Conservation (phyloP, 768 basidiomycete genomes). For the Hebeloma cylindrosporum region DNA sequence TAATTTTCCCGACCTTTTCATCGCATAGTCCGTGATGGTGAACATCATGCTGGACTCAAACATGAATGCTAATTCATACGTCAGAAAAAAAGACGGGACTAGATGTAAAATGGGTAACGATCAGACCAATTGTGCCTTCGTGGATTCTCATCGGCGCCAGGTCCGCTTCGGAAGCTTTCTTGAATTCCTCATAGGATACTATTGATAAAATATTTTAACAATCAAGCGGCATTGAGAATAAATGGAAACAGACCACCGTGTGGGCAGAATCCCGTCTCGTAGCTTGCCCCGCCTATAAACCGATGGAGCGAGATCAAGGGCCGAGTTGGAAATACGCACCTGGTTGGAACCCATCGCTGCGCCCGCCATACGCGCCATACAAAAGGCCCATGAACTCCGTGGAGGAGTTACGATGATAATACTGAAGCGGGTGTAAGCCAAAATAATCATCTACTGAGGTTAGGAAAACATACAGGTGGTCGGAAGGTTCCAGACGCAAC, state of each 20-base stretch:
- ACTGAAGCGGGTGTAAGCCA: conserved; percentile 32
- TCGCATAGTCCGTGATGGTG: conserved; percentile 63
- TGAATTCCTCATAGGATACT: conserved; percentile 64
- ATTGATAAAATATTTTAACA: neutral
- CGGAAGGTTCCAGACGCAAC: conserved; percentile 59
- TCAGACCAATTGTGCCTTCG: conserved; percentile 53
- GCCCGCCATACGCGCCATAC: conserved; percentile 62
- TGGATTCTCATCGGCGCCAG: conserved; percentile 50
- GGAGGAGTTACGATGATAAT: conserved; percentile 63
- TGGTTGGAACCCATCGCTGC: conserved; percentile 61
- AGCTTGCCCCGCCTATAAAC: conserved; percentile 50
- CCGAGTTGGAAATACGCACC: conserved; percentile 29
- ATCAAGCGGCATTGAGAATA: neutral
- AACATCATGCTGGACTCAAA: conserved; percentile 64
- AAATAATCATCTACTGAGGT: neutral
- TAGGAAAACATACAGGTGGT: conserved; percentile 45
- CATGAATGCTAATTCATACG: conserved; percentile 49
- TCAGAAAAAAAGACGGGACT: neutral
- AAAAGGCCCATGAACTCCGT: conserved; percentile 67
- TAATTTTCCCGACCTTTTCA: conserved; percentile 56
- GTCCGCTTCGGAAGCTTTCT: conserved; percentile 53
- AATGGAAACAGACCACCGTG: conserved; percentile 48
- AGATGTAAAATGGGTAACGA: neutral
- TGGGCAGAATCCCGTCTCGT: conserved; percentile 63
- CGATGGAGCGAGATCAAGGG: neutral